Base-by-base conservation (phyloP, 116 monocot genomes). In the Trichopus zeylanicus region DNA sequence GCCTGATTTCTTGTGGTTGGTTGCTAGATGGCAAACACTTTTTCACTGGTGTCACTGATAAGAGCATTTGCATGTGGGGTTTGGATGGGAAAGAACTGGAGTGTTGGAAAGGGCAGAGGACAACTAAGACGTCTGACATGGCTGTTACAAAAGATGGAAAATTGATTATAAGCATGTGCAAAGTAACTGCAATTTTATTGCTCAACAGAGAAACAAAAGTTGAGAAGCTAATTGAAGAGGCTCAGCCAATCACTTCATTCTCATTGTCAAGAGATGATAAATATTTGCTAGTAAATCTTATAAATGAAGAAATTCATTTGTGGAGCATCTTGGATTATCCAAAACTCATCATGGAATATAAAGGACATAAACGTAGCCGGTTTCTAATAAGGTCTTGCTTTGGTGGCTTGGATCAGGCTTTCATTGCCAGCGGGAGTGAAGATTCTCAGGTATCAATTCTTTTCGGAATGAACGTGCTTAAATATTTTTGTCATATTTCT, bases 351-450 rank as follows among this genome's bases (percentile, higher is more conserved):
- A 73, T 53, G 26, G 81, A 61, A 29, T 94, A 78, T 65, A 71
- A 60, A 67, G 94, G 89, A 18, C 89, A 93, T 62, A 86, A 74
- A 57, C 77, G 89, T 34, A 75, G 60, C 29, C 72, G 89, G 63
- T 83, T 83, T 30, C 65, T 86, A 15, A 83, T 94, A 51, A 67
- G 89, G 48, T 94, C 94, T 46, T 89, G 94, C 57, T 89, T 94
- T 76, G 94, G 94, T 18, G 94, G 94, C 31, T 61, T 60, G 31
- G 70, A 83, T 13, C 80, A 89, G 32, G 61, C 71, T 56, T 94
- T 86, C 59, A 68, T 94, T 71, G 94, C 86, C 18, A 89, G 94
- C 53, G 94, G 94, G 55, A 89, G 89, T 66, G 89, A 94, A 75
- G 94, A 94, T 81, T 94, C 94, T 42, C 80, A 76, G 94, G 94